Evolutionary conservation across 352 stramenopile genomes (phyloP), one percentile per base, ranked within the genome.

Genomic region (Phytophthora uliginosa): DNA sequence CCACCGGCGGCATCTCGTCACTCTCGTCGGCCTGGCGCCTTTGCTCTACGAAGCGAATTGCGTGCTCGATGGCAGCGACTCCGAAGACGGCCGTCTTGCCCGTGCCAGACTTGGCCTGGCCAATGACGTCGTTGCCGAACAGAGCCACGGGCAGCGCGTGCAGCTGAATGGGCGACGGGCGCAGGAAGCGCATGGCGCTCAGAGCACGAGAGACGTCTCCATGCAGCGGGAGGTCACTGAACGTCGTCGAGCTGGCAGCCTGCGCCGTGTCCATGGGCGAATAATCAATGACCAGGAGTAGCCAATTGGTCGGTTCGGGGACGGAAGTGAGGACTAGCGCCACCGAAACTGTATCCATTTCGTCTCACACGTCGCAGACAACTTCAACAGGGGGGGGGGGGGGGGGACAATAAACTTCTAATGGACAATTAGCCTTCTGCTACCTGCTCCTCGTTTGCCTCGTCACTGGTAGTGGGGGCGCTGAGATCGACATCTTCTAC

Each of bases 41-140:
- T n/a, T 63, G 54, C 8, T 81, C 69, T 1, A 78, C 31, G 20
- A 77, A 52, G 24, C 72, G 58, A n/a, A 93, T 82, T 22, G 81
- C 82, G 53, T 86, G 86, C 52, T 95, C 87, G 13, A 95, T 63
- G 4, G 84, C 86, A 26, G 87, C 73, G 56, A 91, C 59, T 20
- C 82, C 89, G 38, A 95, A 95, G 33, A 95, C 86, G 8, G 87
- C 85, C 45, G 89, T 95, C 73, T 95, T 95, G 69, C 89, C 89
- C 26, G 86, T 95, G 61, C 87, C 89, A 4, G 87, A 94, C 81
- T 95, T 94, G 76, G 89, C 87, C 68, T 95, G 89, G 2, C 81
- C 89, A 57, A 95, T 85, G 33, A 95, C 80, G 65, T 95, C 88
- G 73, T 85, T 95, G 54, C 88, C 88, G 51, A 93, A 95, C 36